Evolutionary conservation across 768 basidiomycete genomes (phyloP), one percentile per base, ranked within the genome.

Genomic region (Amanita phalloides): DNA sequence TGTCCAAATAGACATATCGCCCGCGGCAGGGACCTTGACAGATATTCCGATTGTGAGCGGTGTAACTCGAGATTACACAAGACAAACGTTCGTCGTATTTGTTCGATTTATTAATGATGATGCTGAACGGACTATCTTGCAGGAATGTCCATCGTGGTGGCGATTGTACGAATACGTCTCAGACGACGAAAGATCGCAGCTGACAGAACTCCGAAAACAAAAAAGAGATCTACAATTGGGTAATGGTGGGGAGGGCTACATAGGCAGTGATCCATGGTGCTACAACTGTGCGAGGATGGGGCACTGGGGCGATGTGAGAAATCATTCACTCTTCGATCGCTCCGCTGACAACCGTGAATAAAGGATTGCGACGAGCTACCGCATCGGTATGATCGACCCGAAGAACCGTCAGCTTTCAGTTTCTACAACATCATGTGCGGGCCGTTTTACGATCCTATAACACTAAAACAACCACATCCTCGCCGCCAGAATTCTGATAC

Each of bases 121-220:
- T 14, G 25, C 32, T 21, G 39, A 33, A 3, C 30, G 30, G 50
- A 36, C 37, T 48, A 37, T 37, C 32, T 38, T 48, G 26, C 54
- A 91, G 88, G 86, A 90, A 75, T 91, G 89, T 56, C 86, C 87
- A 6, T 85, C 83, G 2, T 69, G 84, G 54, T 91, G 89, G 89
- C 75, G 89, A 37, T 67, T 88, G 57, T 91, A 91, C 57, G 76
- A 81, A 36, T 90, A 90, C 56, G 70, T 85, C 26, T 68, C 72
- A 3, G 77, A 78, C 13, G 71, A 73, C 9, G 80, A 78, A 41
- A 77, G 77, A 28, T 60, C 63, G 9, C 54, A 58, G 5, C 75
- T 74, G 38, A 63, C 84, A 2, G 60, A 62, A 14, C 58, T 54
- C 17, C 78, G 86, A 28, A 71, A 75, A 54, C 62, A 68, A 25